Evolutionary conservation across 768 basidiomycete genomes (phyloP), one percentile per base, ranked within the genome.

Genomic region (Dentipellis sp.): DNA sequence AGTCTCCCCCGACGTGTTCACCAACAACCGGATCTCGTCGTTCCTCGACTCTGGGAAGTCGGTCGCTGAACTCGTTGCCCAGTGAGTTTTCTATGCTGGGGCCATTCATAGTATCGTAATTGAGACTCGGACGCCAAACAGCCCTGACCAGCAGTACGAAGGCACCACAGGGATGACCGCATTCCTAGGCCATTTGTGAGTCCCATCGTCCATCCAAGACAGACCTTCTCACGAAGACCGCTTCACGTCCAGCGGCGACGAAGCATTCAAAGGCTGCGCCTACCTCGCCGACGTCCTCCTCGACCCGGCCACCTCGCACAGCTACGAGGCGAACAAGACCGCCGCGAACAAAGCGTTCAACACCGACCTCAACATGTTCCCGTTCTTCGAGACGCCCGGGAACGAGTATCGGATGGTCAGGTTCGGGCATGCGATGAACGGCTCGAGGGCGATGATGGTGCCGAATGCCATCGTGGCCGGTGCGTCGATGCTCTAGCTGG

Each of bases 21-120:
- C 71, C 4, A 69, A 73, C 57, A 77, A 70, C 50, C 68, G 71
- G 9, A 61, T 69, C 14, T 74, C 74, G 1, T 66, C 68, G 14
- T 54, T 64, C 40, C 50, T 75, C 19, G 74, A 72, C 70, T 1
- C 59, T 62, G 19, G 73, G 68, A 56, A 52, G 65, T 10, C 62
- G 58, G 37, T 56, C 59, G 48, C 70, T 68, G 6, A 54, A 10
- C 17, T 62, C 16, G 22, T 55, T 14, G 52, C 34, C 36, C 57
- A 38, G 60, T 53, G 29, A 9, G 55, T 22, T n/a, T 3, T 16
- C 39, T 45, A 8, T 12, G 2, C 14, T 19, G n/a, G 2, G 10
- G 10, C 48, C 37, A 3, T 50, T 10, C 19, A 22, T 50, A 2
- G 53, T 17, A 16, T 40, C 39, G n/a, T 19, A 1, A 14, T 4